phyloP scores from a whole-genome alignment of 2,329 filamentous ascomycete genomes.

The Colletotrichum shisoi region DNA sequence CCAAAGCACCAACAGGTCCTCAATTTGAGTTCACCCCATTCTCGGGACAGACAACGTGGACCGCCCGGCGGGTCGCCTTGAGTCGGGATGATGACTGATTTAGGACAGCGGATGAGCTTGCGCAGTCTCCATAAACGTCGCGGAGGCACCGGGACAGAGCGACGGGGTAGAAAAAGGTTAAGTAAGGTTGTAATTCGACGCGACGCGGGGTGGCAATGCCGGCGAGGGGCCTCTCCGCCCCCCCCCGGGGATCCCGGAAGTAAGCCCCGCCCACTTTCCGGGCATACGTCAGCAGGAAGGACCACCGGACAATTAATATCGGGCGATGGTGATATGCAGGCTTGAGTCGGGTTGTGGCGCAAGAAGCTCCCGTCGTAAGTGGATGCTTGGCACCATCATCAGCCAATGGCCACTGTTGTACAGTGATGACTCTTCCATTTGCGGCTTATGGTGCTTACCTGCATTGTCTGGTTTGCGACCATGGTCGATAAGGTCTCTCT shows the following conservation, averaged over 20 bases:
- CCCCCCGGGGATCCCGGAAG: constrained; percentile 1
- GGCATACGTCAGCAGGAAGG: constrained; percentile 1
- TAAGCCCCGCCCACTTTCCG: constrained; percentile 23
- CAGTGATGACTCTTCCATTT: not conserved
- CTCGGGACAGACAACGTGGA: not conserved
- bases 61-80: not conserved
- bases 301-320: constrained; percentile 20
- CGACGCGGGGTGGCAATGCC: constrained; percentile 4
- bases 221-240: constrained; percentile 10
- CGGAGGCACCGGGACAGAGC: constrained; percentile 9
- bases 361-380: not conserved
- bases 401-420: not conserved
- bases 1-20: not conserved
- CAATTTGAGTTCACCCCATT: not conserved
- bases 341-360: constrained; percentile 24
- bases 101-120: not conserved
- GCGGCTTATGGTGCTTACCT: not conserved
- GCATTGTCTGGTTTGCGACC: not conserved
- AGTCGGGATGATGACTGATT: not conserved
- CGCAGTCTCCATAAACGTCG: not conserved
- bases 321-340: constrained; percentile 1
- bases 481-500: too few species aligned
- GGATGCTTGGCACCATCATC: constrained; percentile 5
- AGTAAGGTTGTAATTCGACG: not conserved
- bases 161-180: not conserved